Conservation (phyloP, 1,284 basidiomycete species). For the Ceratobasidium sp. region DNA sequence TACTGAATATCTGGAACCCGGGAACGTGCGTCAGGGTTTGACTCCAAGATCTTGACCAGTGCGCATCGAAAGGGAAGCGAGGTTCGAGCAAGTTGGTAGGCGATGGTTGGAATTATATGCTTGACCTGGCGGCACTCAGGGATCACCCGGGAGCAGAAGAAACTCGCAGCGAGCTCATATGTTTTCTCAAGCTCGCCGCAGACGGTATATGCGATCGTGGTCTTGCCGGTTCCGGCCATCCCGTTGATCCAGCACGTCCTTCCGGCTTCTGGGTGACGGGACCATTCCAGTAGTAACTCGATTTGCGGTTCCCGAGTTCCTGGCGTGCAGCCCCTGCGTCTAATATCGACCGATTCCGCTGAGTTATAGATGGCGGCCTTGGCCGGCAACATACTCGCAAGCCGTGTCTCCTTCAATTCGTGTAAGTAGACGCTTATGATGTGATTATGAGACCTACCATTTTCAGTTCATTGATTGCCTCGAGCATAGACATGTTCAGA, state of each 20-base stretch:
- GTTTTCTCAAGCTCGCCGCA: constrained; percentile 38
- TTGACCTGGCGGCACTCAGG: constrained; percentile 20
- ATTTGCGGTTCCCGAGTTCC: constrained; percentile 44
- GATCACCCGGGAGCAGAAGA: constrained; percentile 48
- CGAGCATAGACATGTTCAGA: neutral
- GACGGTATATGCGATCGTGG: constrained; percentile 45
- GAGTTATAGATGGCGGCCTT: constrained; percentile 2
- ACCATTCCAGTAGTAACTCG: constrained; percentile 42
- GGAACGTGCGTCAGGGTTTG: neutral
- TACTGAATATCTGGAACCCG: constrained; percentile 9
- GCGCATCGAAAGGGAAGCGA: neutral
- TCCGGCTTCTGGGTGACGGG: neutral
- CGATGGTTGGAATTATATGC: constrained; percentile 35
- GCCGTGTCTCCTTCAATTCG: neutral
- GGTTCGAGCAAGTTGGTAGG: constrained; percentile 33
- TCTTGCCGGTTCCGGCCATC: constrained; percentile 44
- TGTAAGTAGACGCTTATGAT: neutral
- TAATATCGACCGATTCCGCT: neutral
- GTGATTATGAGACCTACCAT: neutral
- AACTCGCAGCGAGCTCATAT: constrained; percentile 47
- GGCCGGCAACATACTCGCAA: neutral
- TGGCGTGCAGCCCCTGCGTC: constrained; percentile 13
- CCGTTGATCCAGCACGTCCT: constrained; percentile 46
- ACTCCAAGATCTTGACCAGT: constrained; percentile 1
- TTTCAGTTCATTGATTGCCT: neutral